A percentile compares a stretch with the other conserved stretches of the same genome.
These are phyloP conservation scores for Graphium sp. DNA, from an alignment of 2,329 filamentous ascomycete species.

Conservation along the genomic window DNA sequence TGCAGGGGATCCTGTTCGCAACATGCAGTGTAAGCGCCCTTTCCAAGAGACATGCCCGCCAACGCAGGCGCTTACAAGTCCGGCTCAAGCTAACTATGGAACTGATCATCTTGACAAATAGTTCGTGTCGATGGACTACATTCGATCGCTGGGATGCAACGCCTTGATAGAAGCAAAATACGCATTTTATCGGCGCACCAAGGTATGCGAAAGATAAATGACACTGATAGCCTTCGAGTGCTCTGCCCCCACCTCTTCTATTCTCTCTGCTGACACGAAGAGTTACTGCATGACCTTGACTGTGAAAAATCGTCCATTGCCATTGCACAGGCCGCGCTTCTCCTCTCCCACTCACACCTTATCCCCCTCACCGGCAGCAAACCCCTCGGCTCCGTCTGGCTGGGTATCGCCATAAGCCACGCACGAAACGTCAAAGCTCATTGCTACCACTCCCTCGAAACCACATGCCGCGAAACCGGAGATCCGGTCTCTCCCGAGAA, in stretches of 20 bases:
- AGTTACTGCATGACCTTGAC: conserved; percentile 26
- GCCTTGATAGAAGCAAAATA: not conserved
- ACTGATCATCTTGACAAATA: not conserved
- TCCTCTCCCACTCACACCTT: conserved; percentile 20
- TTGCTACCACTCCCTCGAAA: conserved; percentile 13
- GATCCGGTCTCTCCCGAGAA: conserved; percentile 14
- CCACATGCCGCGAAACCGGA: too few species aligned
- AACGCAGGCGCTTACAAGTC: too few species aligned
- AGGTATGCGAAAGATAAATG: too few species aligned
- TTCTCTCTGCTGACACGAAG: too few species aligned
- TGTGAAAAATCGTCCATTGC: conserved; percentile 21
- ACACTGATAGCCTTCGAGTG: too few species aligned
- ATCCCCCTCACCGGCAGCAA: conserved; percentile 22
- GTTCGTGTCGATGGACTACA: conserved; percentile 1
- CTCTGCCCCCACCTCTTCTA: too few species aligned
- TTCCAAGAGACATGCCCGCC: too few species aligned
- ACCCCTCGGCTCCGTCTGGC: conserved; percentile 17
- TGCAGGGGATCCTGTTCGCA: conserved; percentile 3
- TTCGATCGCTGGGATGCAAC: not conserved
- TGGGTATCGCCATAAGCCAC: conserved; percentile 29
- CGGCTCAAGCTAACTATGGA: not conserved
- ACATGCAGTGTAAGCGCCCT: conserved; percentile 1
- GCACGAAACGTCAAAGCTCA: conserved; percentile 26
- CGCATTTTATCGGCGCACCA: conserved; percentile 13
- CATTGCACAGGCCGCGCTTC: conserved; percentile 21